Conservation (phyloP, 2,329 filamentous ascomycete species). For the Beauveria scarabaeidicola region DNA sequence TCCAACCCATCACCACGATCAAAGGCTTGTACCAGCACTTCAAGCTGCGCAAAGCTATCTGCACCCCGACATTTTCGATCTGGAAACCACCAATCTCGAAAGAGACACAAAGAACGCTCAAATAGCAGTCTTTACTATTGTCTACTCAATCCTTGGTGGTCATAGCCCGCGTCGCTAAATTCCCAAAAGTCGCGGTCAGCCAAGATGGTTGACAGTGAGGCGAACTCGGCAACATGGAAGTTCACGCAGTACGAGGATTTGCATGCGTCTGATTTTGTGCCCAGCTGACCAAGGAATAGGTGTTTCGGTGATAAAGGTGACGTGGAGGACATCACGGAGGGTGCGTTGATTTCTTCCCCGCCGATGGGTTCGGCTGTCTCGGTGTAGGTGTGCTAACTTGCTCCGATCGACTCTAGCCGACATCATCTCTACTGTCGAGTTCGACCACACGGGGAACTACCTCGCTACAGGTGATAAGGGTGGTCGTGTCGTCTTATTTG, state of each 20-base stretch:
- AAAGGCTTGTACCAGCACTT: conserved; percentile 12
- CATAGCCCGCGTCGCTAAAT: conserved; percentile 14
- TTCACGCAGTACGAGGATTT: conserved; percentile 81
- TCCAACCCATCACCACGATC: conserved; percentile 9
- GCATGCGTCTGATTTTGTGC: conserved; percentile 2
- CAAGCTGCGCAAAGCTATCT: conserved; percentile 7
- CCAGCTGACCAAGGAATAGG: conserved; percentile 39
- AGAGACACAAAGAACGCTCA: conserved; percentile 11
- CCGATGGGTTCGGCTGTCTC: conserved; percentile 10
- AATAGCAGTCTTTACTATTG: conserved; percentile 16
- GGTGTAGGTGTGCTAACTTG: conserved; percentile 15
- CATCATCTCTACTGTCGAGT: conserved; percentile 87
- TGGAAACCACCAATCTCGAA: background rate
- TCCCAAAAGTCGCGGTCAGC: conserved; percentile 13
- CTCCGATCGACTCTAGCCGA: conserved; percentile 49
- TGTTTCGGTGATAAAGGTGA: conserved; percentile 99
- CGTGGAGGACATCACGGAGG: conserved; percentile 97
- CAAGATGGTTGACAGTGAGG: conserved; percentile 95
- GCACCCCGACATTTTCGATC: background rate
- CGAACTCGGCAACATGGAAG: conserved; percentile 96
- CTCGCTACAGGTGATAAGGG: conserved; percentile 86
- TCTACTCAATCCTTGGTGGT: conserved; percentile 3
- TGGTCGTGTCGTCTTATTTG: conserved; percentile 75
- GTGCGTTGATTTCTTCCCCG: conserved; percentile 36
- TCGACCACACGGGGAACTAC: conserved; percentile 85